Conservation (phyloP, 208 protist genomes). For the Trichomonas gallinae region DNA sequence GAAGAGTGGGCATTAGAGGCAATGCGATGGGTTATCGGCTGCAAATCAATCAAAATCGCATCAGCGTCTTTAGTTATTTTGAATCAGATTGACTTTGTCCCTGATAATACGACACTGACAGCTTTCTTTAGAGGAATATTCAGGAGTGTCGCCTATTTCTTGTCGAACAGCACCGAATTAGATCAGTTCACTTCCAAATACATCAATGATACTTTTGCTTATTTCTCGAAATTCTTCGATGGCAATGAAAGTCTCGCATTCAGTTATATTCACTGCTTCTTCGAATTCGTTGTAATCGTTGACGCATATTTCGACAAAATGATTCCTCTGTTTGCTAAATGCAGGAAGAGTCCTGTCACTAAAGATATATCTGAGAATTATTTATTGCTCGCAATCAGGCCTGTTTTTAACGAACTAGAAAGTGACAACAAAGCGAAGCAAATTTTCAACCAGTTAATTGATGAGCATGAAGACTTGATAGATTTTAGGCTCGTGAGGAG, state of each 20-base stretch:
- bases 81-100: background rate
- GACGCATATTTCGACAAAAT: constrained; percentile 3
- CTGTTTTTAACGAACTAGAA: background rate
- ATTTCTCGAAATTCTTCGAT: background rate
- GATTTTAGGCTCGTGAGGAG: background rate
- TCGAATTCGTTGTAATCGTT: background rate
- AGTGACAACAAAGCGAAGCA: background rate
- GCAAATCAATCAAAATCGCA: background rate
- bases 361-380: background rate
- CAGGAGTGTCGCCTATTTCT: background rate
- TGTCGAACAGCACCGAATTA: background rate
- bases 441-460: background rate
- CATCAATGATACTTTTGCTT: background rate
- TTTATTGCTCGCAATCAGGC: background rate
- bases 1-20: background rate
- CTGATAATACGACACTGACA: background rate
- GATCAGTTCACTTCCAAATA: background rate
- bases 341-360: background rate
- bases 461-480: background rate
- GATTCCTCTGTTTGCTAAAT: background rate
- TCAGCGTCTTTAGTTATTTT: background rate
- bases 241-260: background rate
- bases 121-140: background rate
- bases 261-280: background rate
- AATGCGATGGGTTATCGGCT: background rate